These are phyloP conservation scores for Eucalyptus albens DNA, from an alignment of 345 rosid species.

Conservation along the genomic window DNA sequence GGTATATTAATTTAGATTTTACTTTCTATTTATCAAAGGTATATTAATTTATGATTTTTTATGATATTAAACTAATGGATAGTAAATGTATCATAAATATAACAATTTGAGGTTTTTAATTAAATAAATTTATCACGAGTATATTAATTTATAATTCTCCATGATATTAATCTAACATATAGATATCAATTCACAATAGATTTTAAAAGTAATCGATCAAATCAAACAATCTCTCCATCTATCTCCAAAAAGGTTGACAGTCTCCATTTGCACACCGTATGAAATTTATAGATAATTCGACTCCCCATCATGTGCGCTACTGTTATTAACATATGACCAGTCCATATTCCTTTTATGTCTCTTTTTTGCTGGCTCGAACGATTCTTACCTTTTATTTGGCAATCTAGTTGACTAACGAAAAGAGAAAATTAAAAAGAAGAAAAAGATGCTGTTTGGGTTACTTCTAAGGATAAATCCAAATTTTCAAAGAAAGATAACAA, in stretches of 20 bases:
- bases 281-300: not conserved
- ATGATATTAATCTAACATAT: too few relatives aligned
- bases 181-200: not conserved
- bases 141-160: too few relatives aligned
- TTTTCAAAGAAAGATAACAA: not conserved
- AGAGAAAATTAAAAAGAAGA: not conserved
- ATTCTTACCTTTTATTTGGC: not conserved
- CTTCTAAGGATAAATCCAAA: not conserved
- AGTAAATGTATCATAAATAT: too few relatives aligned
- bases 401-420: not conserved
- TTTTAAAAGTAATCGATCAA: not conserved
- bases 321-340: not conserved
- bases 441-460: not conserved
- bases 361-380: not conserved
- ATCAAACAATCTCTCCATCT: not conserved
- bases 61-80: too few relatives aligned
- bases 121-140: accelerated
- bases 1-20: accelerated
- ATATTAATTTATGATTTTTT: too few relatives aligned
- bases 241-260: not conserved
- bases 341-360: not conserved
- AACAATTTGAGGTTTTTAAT: accelerated
- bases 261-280: not conserved
- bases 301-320: not conserved
- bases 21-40: accelerated